Evolutionary conservation across 371 early-diverging fungal genomes (phyloP).

Genomic region (Choanephora cucurbitarum): DNA sequence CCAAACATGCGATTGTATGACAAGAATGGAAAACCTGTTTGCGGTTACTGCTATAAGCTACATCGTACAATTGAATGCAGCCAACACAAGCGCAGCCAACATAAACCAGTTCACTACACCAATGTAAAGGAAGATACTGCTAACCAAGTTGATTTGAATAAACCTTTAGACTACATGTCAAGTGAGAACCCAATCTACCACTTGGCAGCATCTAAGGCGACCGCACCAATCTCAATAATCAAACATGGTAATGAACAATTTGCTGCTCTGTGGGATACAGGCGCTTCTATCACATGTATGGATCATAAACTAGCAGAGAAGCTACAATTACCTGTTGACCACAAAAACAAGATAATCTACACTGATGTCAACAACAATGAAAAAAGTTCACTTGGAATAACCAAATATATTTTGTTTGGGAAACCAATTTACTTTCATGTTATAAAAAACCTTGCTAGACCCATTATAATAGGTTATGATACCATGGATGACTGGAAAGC

Average conservation of each 20-base stretch:
- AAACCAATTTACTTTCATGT: conserved; percentile 2
- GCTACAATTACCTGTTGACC: not conserved
- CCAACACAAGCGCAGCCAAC: not conserved
- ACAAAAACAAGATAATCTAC: not conserved
- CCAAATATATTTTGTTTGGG: not conserved
- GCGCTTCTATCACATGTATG: conserved; percentile 4
- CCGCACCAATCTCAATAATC: too few species aligned
- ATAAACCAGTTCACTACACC: not conserved
- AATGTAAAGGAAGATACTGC: not conserved
- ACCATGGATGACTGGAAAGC: not conserved
- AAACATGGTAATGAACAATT: too few species aligned
- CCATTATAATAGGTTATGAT: conserved; percentile 9
- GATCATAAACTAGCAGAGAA: not conserved
- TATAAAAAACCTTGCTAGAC: not conserved
- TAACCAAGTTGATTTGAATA: not conserved
- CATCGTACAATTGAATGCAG: conserved; percentile 6
- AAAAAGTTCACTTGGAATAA: conserved; percentile 1
- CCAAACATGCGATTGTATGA: conserved; percentile 4
- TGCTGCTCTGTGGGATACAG: conserved; percentile 11
- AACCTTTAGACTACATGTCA: too few species aligned
- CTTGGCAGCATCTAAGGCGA: too few species aligned
- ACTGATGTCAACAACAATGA: conserved; percentile 9
- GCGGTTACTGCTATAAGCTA: conserved; percentile 2
- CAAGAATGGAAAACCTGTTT: conserved; percentile 9
- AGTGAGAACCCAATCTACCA: too few species aligned